A percentile compares a stretch with the other conserved stretches of the same genome.
Evolutionary conservation across 345 rosid genomes (phyloP).

Genomic region (Hibiscus syriacus): DNA sequence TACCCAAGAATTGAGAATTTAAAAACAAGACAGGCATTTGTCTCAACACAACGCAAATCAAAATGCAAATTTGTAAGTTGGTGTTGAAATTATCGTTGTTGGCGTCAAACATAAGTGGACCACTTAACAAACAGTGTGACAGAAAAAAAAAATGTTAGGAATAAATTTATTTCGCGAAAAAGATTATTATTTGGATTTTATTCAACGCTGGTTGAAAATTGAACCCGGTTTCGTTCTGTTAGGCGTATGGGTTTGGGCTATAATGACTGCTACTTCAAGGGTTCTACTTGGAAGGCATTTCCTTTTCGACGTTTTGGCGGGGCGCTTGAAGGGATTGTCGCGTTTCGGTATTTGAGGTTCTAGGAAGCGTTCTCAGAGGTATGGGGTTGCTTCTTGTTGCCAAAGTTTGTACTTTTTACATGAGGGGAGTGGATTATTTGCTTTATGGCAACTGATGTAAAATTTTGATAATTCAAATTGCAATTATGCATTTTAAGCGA

Average conservation of each 20-base stretch:
- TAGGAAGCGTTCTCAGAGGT: conserved; percentile 16
- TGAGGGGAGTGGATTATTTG: neutral
- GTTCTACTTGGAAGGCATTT: conserved; percentile 82
- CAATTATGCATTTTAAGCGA: neutral
- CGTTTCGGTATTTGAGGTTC: conserved; percentile 35
- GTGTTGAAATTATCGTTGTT: neutral
- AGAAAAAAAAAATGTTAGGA: neutral
- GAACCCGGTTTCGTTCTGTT: too few relatives aligned
- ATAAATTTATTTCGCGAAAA: too few relatives aligned
- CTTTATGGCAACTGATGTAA: neutral
- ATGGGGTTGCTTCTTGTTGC: neutral
- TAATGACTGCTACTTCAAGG: conserved; percentile 56
- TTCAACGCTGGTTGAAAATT: too few relatives aligned
- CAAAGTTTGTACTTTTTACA: neutral
- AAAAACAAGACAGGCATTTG: too few relatives aligned
- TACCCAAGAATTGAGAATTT: too few relatives aligned
- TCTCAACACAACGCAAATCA: neutral
- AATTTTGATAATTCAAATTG: neutral
- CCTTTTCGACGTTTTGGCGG: conserved; percentile 58
- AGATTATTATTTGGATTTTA: too few relatives aligned
- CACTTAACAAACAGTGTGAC: neutral
- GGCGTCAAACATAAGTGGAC: neutral
- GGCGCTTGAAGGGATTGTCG: conserved; percentile 49
- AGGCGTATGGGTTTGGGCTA: conserved; percentile 59
- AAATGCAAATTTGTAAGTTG: neutral